These are phyloP conservation scores for Trichoderma orchidacearum DNA, from an alignment of 495 filamentous ascomycete species.

Conservation along the genomic window DNA sequence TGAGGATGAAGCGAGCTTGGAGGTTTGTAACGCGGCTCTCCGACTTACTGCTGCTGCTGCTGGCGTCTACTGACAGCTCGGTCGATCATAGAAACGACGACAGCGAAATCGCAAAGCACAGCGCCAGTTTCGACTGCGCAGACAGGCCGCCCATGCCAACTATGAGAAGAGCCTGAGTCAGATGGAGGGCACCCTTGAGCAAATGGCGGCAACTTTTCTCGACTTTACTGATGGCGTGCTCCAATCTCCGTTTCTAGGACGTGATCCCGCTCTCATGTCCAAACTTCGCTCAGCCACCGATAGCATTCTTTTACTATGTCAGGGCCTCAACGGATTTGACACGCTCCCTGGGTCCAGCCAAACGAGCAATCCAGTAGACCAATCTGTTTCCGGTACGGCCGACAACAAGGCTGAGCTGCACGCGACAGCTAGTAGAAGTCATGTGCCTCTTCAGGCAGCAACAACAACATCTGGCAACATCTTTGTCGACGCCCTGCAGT, in stretches of 20 bases:
- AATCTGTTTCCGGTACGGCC: neutral
- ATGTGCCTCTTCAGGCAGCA: too few relatives aligned
- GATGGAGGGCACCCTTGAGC: neutral
- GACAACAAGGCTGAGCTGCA: too few relatives aligned
- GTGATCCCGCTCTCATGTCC: neutral
- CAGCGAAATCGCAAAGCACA: neutral
- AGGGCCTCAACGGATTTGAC: neutral
- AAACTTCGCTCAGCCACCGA: neutral
- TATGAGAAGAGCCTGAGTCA: neutral
- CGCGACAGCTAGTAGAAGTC: too few relatives aligned
- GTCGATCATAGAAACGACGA: neutral
- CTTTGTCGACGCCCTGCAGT: too few relatives aligned
- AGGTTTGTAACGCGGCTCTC: too few relatives aligned
- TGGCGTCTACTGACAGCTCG: neutral
- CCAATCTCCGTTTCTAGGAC: neutral
- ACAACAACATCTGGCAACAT: too few relatives aligned
- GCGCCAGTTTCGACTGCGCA: neutral
- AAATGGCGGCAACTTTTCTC: neutral
- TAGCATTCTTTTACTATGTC: neutral
- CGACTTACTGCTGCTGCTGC: neutral
- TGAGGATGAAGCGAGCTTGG: neutral
- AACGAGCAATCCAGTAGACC: neutral
- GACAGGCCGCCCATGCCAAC: neutral
- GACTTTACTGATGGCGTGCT: neutral
- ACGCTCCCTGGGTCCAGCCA: neutral